Percentiles rank a stretch among this genome's conserved stretches.
phyloP scores from a whole-genome alignment of 768 basidiomycete genomes.

The Lepiota brunneoincarnata region DNA sequence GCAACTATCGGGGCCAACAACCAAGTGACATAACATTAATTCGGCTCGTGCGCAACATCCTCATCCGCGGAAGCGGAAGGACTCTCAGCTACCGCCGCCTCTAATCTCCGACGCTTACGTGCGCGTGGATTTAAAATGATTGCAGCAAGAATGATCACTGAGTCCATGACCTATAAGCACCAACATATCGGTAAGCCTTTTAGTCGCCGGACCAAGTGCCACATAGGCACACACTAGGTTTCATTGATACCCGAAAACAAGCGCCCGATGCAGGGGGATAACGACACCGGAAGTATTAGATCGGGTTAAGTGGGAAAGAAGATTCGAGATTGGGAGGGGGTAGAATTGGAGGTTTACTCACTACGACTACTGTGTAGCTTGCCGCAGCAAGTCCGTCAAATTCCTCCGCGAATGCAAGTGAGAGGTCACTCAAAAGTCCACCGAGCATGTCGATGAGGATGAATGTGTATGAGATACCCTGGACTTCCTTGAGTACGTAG shows the following conservation, averaged over 20 bases:
- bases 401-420: conserved; percentile 59
- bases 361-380: conserved; percentile 61
- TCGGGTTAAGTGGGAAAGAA: no score
- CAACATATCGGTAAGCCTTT: not conserved
- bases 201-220: not conserved
- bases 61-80: no score
- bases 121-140: conserved; percentile 65
- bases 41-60: no score
- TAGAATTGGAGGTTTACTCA: conserved; percentile 26
- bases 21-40: no score
- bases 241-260: no score
- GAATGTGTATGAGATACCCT: conserved; percentile 70
- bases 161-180: conserved; percentile 52
- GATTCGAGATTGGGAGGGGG: not conserved
- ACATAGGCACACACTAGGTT: no score
- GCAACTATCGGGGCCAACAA: no score
- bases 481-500: conserved; percentile 55
- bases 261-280: no score
- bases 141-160: conserved; percentile 56
- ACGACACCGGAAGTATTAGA: no score
- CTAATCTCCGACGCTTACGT: conserved; percentile 28
- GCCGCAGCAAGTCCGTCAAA: conserved; percentile 65
- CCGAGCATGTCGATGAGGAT: conserved; percentile 70
- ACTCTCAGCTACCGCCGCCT: conserved; percentile 4
- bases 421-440: conserved; percentile 66